Evolutionary conservation across 805 yeast species (phyloP).

Genomic region (Ascoidea rubescens): DNA sequence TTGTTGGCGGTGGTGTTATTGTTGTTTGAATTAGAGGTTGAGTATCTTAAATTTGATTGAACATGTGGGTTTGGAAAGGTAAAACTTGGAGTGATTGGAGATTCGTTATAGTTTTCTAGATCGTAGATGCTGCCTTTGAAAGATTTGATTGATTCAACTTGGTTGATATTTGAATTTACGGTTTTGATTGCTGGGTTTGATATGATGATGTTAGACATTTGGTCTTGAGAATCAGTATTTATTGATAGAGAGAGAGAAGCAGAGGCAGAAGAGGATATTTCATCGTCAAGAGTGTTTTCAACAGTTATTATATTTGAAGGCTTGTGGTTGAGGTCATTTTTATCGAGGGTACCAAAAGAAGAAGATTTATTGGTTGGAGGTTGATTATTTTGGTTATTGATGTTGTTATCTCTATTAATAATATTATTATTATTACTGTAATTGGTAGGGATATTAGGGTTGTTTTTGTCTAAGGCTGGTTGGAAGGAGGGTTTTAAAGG

Average conservation of each 20-base stretch:
- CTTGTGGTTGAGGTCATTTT: background rate
- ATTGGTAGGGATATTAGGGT: background rate
- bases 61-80: background rate
- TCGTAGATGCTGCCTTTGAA: background rate
- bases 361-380: no score
- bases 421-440: no score
- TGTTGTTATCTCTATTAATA: background rate
- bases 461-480: background rate
- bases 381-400: no score
- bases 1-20: background rate
- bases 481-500: background rate
- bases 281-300: background rate
- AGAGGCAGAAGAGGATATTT: background rate
- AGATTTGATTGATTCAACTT: background rate
- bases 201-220: background rate
- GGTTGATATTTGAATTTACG: background rate
- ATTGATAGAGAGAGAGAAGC: background rate
- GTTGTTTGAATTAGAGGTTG: background rate
- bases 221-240: background rate
- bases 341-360: no score
- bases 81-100: background rate
- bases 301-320: background rate
- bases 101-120: no score
- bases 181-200: background rate
- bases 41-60: background rate